A percentile compares a stretch with the other conserved stretches of the same genome.
phyloP scores from a whole-genome alignment of 23 red algal genomes.

The Pyropia haitanensis region DNA sequence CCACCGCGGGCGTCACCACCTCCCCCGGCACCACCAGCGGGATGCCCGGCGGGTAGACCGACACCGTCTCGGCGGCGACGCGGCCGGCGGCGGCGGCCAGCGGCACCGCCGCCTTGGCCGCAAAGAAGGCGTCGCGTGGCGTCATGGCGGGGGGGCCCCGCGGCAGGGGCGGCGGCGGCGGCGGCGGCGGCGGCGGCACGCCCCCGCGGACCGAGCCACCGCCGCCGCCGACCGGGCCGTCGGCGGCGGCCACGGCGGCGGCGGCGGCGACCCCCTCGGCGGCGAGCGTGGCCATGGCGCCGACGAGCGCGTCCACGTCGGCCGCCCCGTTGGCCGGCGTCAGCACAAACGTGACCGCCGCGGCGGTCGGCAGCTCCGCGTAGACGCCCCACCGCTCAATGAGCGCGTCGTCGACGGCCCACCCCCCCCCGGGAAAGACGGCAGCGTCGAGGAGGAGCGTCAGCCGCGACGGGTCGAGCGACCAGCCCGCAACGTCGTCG shows the following conservation, averaged over 20 bases:
- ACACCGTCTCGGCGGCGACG: conserved; percentile 61
- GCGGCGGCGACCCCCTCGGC: background rate
- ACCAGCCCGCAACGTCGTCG: too few relatives aligned
- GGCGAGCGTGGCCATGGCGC: conserved; percentile 22
- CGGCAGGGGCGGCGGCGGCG: background rate
- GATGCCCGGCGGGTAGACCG: conserved; percentile 89
- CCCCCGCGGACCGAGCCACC: background rate
- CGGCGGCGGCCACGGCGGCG: background rate
- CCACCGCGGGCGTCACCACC: conserved; percentile 18
- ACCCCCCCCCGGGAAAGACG: conserved; percentile 34
- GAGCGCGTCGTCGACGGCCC: conserved; percentile 63
- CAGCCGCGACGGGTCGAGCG: conserved; percentile 54
- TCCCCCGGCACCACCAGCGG: conserved; percentile 83
- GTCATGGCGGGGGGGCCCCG: conserved; percentile 6
- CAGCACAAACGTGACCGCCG: conserved; percentile 51
- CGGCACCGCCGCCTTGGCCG: background rate
- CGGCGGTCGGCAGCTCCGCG: conserved; percentile 66
- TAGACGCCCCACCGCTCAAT: conserved; percentile 86
- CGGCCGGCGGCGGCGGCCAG: conserved; percentile 24
- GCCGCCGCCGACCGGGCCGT: background rate
- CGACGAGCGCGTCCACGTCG: conserved; percentile 63
- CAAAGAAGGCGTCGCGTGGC: conserved; percentile 51
- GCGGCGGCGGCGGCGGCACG: background rate
- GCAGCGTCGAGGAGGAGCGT: conserved; percentile 34
- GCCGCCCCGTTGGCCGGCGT: conserved; percentile 43